Conservation (phyloP, 176 grass and related monocot genomes). For the Cenchrus americanus region DNA sequence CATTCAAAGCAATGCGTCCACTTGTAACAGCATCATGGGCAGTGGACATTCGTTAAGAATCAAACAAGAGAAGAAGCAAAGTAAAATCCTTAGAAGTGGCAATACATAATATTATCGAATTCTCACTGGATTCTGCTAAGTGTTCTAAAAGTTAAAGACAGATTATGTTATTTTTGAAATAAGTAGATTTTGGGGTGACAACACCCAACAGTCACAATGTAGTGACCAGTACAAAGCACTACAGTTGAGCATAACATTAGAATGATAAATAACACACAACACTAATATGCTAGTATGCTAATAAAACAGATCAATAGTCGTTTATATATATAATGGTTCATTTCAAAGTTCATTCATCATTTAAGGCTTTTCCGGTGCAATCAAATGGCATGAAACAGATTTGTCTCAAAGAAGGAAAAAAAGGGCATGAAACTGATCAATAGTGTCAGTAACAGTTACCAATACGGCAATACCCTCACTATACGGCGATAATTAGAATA, state of each 20-base stretch:
- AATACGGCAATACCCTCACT: background rate
- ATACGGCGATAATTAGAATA: background rate
- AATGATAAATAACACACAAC: background rate
- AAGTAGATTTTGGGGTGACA: background rate
- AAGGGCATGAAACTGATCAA: constrained; percentile 14
- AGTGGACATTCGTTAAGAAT: constrained; percentile 75
- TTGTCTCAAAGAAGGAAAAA: background rate
- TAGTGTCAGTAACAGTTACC: background rate
- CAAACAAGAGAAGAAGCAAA: constrained; percentile 16
- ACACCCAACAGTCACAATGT: background rate
- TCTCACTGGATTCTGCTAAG: background rate
- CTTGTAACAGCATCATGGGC: constrained; percentile 67
- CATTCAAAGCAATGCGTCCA: constrained; percentile 83
- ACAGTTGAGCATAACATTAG: background rate
- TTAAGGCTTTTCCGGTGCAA: background rate
- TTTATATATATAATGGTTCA: background rate
- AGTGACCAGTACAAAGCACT: background rate
- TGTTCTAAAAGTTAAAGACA: background rate
- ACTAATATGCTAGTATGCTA: background rate
- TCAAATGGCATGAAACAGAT: background rate
- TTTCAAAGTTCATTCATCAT: background rate
- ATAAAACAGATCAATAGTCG: background rate
- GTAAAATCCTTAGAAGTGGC: background rate
- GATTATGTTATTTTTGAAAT: background rate
- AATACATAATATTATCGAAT: constrained; percentile 4